These are phyloP conservation scores for Scedosporium aurantiacum DNA, from an alignment of 2,329 filamentous ascomycete genomes.

Conservation along the genomic window DNA sequence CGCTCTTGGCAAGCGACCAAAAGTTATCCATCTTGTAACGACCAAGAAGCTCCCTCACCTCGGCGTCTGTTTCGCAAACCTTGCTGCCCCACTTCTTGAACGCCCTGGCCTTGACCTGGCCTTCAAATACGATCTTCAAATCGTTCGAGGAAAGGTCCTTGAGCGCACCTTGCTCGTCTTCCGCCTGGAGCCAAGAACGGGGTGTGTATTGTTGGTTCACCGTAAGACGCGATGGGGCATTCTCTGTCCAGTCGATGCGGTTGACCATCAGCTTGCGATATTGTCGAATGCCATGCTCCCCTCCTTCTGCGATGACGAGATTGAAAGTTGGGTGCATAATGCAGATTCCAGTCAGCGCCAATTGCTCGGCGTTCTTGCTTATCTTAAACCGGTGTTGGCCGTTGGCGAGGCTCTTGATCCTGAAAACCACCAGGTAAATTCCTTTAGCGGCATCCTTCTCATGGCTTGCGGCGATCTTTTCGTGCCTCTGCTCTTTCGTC, in stretches of 20 bases:
- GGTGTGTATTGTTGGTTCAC: slow-evolving; percentile 51
- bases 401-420: slow-evolving; percentile 78
- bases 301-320: slow-evolving; percentile 85
- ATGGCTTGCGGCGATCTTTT: slow-evolving; percentile 75
- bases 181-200: slow-evolving; percentile 66
- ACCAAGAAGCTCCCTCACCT: slow-evolving; percentile 69
- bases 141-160: slow-evolving; percentile 76
- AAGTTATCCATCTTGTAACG: slow-evolving; percentile 89
- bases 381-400: slow-evolving; percentile 92
- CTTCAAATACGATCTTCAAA: slow-evolving; percentile 81
- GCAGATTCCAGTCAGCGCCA: slow-evolving; percentile 77
- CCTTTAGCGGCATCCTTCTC: slow-evolving; percentile 81
- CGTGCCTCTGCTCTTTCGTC: slow-evolving; percentile 74
- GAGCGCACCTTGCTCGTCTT: slow-evolving; percentile 65
- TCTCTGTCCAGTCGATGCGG: slow-evolving; percentile 92
- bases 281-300: slow-evolving; percentile 66
- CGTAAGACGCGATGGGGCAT: slow-evolving; percentile 54
- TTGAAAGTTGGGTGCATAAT: slow-evolving; percentile 85
- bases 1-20: slow-evolving; percentile 39
- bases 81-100: slow-evolving; percentile 85
- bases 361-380: slow-evolving; percentile 81
- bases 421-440: slow-evolving; percentile 78
- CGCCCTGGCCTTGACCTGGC: slow-evolving; percentile 65
- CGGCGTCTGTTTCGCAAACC: slow-evolving; percentile 85
- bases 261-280: slow-evolving; percentile 92